Conservation (phyloP, 768 basidiomycete species). For the Glaciozyma martinii region DNA sequence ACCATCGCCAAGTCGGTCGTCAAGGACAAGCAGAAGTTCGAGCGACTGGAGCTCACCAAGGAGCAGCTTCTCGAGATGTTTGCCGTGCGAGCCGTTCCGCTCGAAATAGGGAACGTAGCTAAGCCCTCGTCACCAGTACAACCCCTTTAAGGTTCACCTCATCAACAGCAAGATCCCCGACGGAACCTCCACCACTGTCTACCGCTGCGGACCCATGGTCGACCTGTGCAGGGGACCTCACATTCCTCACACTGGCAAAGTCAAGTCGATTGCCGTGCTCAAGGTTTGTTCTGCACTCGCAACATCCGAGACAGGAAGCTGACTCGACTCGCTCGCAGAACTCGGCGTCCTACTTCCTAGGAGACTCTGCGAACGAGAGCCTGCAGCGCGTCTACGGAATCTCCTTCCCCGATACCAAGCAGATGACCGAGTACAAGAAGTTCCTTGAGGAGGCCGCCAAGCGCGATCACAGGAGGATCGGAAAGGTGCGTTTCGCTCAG, state of each 20-base stretch:
- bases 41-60: conserved; percentile 84
- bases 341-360: conserved; percentile 96
- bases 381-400: conserved; percentile 96
- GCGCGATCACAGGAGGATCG: conserved; percentile 93
- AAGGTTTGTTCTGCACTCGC: conserved; percentile 52
- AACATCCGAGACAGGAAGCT: not conserved
- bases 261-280: conserved; percentile 94
- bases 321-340: conserved; percentile 48
- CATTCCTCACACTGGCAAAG: conserved; percentile 93
- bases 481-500: conserved; percentile 50
- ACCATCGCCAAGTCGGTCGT: conserved; percentile 75
- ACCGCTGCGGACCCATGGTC: conserved; percentile 96
- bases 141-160: conserved; percentile 94
- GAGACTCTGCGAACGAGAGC: conserved; percentile 82
- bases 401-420: conserved; percentile 96
- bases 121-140: conserved; percentile 58
- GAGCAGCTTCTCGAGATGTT: conserved; percentile 97
- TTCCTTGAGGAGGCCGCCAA: conserved; percentile 97
- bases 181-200: conserved; percentile 92
- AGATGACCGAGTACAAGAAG: conserved; percentile 84
- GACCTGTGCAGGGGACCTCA: conserved; percentile 96
- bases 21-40: conserved; percentile 96
- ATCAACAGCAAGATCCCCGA: conserved; percentile 93
- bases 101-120: not conserved
- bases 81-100: conserved; percentile 47